These are phyloP conservation scores for Mycena albidolilacea DNA, from an alignment of 768 basidiomycete species.

Conservation along the genomic window DNA sequence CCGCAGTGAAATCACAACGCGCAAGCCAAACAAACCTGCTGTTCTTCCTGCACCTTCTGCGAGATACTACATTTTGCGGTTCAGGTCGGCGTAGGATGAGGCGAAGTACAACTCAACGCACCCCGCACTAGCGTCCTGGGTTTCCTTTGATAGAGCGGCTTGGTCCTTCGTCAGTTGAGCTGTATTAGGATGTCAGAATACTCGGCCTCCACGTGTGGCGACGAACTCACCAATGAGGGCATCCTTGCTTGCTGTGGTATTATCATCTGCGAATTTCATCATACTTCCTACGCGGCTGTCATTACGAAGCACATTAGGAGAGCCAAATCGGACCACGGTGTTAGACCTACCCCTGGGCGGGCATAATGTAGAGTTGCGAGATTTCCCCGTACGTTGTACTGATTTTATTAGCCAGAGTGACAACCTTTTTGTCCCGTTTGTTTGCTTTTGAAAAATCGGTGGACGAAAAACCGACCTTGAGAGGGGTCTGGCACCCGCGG, in stretches of 20 bases:
- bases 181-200: too few species aligned
- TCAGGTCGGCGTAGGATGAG: too few species aligned
- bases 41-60: not conserved
- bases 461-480: not conserved
- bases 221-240: too few species aligned
- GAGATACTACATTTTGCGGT: slow-evolving; percentile 1
- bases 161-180: too few species aligned
- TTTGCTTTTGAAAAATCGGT: not conserved
- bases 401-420: not conserved
- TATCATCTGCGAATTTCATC: not conserved
- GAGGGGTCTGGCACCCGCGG: not conserved
- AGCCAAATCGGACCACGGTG: not conserved
- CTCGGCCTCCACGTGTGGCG: too few species aligned
- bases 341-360: not conserved
- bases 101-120: too few species aligned
- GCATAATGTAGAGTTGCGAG: slow-evolving; percentile 2
- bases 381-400: not conserved
- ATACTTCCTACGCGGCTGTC: not conserved
- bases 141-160: too few species aligned
- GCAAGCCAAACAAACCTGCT: not conserved
- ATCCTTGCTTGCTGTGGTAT: too few species aligned
- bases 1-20: not conserved
- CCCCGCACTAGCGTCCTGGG: too few species aligned
- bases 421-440: not conserved
- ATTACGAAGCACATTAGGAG: not conserved